Evolutionary conservation across 306 rosid species (phyloP).

Genomic region (Castanea mollissima): DNA sequence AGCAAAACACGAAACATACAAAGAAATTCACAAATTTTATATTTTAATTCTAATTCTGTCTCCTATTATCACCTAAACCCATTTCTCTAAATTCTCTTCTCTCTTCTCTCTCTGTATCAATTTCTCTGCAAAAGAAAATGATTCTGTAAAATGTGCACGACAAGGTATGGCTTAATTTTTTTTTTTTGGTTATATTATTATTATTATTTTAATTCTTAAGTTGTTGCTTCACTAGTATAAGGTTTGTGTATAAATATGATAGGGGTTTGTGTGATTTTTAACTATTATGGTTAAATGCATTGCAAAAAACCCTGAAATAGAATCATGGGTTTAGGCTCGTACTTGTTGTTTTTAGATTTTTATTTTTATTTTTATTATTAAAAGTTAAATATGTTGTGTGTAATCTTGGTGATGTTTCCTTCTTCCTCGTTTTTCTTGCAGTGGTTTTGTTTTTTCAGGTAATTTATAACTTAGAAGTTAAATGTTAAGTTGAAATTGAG

Average conservation of each 20-base stretch:
- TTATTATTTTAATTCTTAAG: not conserved
- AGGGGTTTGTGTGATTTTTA: conserved; percentile 19
- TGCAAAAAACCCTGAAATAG: not conserved
- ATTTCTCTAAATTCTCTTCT: not conserved
- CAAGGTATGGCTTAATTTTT: not conserved
- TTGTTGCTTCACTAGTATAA: not conserved
- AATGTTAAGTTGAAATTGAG: not conserved
- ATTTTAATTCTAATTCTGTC: not conserved
- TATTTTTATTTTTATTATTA: not conserved
- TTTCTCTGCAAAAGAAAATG: not conserved
- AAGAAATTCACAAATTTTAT: not conserved
- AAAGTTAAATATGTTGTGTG: not conserved
- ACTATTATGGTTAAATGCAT: conserved; percentile 14
- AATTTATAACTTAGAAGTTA: not conserved
- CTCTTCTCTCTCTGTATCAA: not conserved
- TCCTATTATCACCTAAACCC: not conserved
- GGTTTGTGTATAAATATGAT: conserved; percentile 7
- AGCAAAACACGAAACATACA: not conserved
- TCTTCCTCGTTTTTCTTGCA: not conserved
- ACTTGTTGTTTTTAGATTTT: not conserved
- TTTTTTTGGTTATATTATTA: not conserved
- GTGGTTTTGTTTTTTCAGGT: not conserved
- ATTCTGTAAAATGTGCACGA: not conserved
- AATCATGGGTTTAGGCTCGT: not conserved
- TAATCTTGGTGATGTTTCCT: not conserved